Evolutionary conservation across 495 filamentous ascomycete genomes (phyloP).

Genomic region (Talaromyces adpressus): DNA sequence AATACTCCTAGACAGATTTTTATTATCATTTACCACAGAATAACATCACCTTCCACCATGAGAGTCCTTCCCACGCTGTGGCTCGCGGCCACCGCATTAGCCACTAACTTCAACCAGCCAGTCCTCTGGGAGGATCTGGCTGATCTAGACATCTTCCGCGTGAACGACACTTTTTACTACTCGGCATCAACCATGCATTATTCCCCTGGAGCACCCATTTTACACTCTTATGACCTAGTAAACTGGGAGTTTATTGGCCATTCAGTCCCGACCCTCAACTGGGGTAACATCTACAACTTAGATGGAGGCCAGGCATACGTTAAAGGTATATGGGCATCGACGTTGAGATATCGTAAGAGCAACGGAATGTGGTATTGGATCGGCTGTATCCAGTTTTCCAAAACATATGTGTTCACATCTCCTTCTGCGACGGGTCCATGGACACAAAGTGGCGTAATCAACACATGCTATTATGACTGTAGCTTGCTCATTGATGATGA

Average conservation of each 20-base stretch:
- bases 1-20: neutral
- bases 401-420: conserved; percentile 47
- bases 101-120: conserved; percentile 27
- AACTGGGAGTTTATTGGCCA: conserved; percentile 51
- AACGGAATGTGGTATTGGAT: conserved; percentile 48
- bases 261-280: conserved; percentile 44
- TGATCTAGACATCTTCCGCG: conserved; percentile 38
- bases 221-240: conserved; percentile 48
- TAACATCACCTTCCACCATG: neutral
- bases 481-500: conserved; percentile 50
- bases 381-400: conserved; percentile 41
- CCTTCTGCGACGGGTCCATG: conserved; percentile 29
- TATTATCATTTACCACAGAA: neutral
- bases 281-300: conserved; percentile 41
- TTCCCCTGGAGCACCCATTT: conserved; percentile 52
- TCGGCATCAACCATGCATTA: conserved; percentile 51
- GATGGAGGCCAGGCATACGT: conserved; percentile 39
- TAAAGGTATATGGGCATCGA: conserved; percentile 49
- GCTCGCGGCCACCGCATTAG: neutral
- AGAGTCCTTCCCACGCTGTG: neutral
- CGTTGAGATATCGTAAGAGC: conserved; percentile 40
- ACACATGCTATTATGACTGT: conserved; percentile 51
- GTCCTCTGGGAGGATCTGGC: conserved; percentile 38
- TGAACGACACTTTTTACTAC: conserved; percentile 42
- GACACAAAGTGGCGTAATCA: conserved; percentile 21